Evolutionary conservation across 2,329 filamentous ascomycete genomes (phyloP).

Genomic region (Aspergillus aculeatinus): DNA sequence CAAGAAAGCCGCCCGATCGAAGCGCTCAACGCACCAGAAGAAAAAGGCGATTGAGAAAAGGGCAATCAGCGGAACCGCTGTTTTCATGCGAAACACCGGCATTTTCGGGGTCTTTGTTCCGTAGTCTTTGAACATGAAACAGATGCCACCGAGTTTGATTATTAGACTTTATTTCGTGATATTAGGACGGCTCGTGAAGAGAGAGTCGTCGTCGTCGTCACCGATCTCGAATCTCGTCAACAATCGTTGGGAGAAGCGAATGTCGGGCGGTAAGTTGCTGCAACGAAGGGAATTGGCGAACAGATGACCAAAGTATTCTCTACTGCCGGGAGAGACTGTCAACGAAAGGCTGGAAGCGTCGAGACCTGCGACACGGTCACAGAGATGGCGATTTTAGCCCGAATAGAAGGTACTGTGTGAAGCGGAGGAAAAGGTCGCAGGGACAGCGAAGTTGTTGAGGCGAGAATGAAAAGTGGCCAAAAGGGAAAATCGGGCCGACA

Average conservation of each 20-base stretch:
- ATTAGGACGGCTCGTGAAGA: slow-evolving; percentile 14
- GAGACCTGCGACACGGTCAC: slow-evolving; percentile 34
- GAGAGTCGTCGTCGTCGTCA: slow-evolving; percentile 7
- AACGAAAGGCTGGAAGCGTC: slow-evolving; percentile 40
- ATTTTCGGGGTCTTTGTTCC: slow-evolving; percentile 33
- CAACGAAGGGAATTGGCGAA: slow-evolving; percentile 26
- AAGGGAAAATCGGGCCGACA: slow-evolving; percentile 4
- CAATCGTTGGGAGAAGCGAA: slow-evolving; percentile 7
- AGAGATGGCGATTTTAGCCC: slow-evolving; percentile 9
- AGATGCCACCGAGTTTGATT: slow-evolving; percentile 5
- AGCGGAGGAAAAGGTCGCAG: slow-evolving; percentile 5
- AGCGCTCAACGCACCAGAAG: slow-evolving; percentile 43
- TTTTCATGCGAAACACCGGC: slow-evolving; percentile 42
- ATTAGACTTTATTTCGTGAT: slow-evolving; percentile 16
- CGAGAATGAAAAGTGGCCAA: neutral
- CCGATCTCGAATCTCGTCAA: slow-evolving; percentile 12
- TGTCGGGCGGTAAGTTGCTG: slow-evolving; percentile 2
- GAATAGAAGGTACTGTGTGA: slow-evolving; percentile 8
- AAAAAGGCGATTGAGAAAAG: slow-evolving; percentile 41
- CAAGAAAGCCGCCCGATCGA: slow-evolving; percentile 37
- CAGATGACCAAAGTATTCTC: slow-evolving; percentile 6
- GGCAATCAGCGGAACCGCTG: slow-evolving; percentile 39
- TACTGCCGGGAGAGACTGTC: slow-evolving; percentile 23
- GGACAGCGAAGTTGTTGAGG: neutral
- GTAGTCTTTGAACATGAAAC: slow-evolving; percentile 35